Conservation (phyloP, 192 early-diverging fungal genomes). For the Backusella sp. region DNA sequence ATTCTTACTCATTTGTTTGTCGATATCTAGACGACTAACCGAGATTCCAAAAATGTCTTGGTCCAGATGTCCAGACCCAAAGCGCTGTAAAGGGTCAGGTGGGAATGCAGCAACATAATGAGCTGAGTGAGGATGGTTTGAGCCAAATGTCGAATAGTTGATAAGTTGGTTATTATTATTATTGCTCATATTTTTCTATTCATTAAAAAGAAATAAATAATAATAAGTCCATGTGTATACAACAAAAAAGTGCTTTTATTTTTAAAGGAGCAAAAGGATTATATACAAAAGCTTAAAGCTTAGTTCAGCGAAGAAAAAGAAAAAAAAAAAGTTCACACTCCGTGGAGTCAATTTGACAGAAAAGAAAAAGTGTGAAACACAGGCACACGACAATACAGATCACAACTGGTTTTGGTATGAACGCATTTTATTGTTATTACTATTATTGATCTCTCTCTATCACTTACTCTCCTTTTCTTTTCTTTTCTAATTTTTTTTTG, state of each 20-base stretch:
- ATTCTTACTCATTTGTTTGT: slow-evolving; percentile 29
- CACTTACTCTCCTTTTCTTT: background rate
- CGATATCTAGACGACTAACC: slow-evolving; percentile 15
- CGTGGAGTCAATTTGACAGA: background rate
- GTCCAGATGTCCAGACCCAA: slow-evolving; percentile 25
- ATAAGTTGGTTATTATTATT: background rate
- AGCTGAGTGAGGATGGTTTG: background rate
- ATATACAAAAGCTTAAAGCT: background rate
- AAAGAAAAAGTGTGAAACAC: background rate
- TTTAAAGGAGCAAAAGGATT: background rate
- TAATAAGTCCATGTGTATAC: background rate
- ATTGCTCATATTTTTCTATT: background rate
- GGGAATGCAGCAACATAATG: background rate
- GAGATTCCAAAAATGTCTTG: slow-evolving; percentile 31
- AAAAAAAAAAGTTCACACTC: background rate
- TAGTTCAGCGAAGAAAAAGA: background rate
- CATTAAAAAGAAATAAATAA: too few relatives aligned
- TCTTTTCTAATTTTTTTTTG: background rate
- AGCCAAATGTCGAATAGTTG: background rate
- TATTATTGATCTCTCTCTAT: background rate
- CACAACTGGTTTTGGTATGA: background rate
- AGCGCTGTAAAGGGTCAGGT: slow-evolving; percentile 15
- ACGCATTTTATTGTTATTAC: background rate
- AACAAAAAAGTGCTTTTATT: background rate
- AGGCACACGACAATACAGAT: background rate